A percentile compares a stretch with the other conserved stretches of the same genome.
phyloP scores from a whole-genome alignment of 805 yeast genomes.

The Cephaloascus albidus region DNA sequence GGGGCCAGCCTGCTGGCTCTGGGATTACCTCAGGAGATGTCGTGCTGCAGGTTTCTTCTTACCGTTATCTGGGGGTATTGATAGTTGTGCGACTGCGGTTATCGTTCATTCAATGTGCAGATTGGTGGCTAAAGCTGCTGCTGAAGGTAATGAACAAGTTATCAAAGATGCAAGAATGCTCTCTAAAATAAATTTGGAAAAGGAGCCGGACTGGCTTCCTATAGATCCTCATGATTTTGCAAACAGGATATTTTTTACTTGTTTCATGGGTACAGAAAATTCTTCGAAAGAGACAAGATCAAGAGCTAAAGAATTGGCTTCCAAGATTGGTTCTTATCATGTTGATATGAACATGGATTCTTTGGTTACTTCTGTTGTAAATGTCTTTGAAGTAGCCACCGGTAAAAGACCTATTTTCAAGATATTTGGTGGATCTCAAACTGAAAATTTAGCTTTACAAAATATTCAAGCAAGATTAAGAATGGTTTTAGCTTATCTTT shows the following conservation, averaged over 20 bases:
- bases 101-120: slow-evolving; percentile 93
- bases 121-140: slow-evolving; percentile 63
- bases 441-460: slow-evolving; percentile 90
- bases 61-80: slow-evolving; percentile 96
- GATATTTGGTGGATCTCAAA: slow-evolving; percentile 86
- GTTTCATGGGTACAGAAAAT: slow-evolving; percentile 94
- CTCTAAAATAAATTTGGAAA: slow-evolving; percentile 38
- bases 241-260: slow-evolving; percentile 68
- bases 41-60: slow-evolving; percentile 85
- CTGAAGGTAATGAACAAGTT: slow-evolving; percentile 66
- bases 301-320: slow-evolving; percentile 73
- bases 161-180: slow-evolving; percentile 64
- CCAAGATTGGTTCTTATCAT: slow-evolving; percentile 78
- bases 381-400: slow-evolving; percentile 79
- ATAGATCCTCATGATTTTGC: slow-evolving; percentile 69
- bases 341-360: slow-evolving; percentile 88
- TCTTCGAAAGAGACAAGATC: slow-evolving; percentile 80
- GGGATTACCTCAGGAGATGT: slow-evolving; percentile 95
- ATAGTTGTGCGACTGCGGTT: slow-evolving; percentile 94
- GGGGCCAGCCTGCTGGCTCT: slow-evolving; percentile 99
- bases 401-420: slow-evolving; percentile 85
- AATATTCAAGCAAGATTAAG: slow-evolving; percentile 94
- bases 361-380: slow-evolving; percentile 63
- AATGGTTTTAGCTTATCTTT: slow-evolving; percentile 88
- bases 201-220: slow-evolving; percentile 53